Evolutionary conservation across 2,329 filamentous ascomycete species (phyloP).

Genomic region (Endoconidiophora polonica): DNA sequence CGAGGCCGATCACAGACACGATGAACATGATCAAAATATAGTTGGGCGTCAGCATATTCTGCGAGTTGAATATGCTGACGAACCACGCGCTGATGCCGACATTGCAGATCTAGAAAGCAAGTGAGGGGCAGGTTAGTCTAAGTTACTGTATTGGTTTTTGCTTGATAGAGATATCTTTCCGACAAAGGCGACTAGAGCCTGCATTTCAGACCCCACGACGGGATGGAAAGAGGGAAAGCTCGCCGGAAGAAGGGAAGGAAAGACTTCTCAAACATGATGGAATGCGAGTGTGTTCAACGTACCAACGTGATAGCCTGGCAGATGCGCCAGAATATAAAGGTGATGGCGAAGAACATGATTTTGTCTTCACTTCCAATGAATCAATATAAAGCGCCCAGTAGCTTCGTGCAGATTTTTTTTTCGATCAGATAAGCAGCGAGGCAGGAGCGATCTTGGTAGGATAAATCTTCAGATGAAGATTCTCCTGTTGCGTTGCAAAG

Average conservation of each 20-base stretch:
- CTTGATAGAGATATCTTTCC: neutral
- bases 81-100: constrained; percentile 54
- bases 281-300: constrained; percentile 17
- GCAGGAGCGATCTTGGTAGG: neutral
- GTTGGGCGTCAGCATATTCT: constrained; percentile 42
- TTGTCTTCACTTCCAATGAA: neutral
- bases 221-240: neutral
- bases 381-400: too few relatives aligned
- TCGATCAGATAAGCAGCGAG: neutral
- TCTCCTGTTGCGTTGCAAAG: too few relatives aligned
- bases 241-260: neutral
- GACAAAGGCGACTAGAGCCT: too few relatives aligned
- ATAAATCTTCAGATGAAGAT: too few relatives aligned
- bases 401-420: too few relatives aligned
- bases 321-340: constrained; percentile 47
- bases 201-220: too few relatives aligned
- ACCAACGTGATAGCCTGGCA: constrained; percentile 47
- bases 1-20: constrained; percentile 43
- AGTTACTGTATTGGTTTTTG: neutral
- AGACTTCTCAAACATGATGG: too few relatives aligned
- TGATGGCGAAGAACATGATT: constrained; percentile 44
- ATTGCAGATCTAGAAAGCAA: constrained; percentile 36
- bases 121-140: constrained; percentile 7
- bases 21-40: constrained; percentile 53
- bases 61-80: constrained; percentile 39